Evolutionary conservation across 2,329 filamentous ascomycete species (phyloP), one percentile per base, ranked within the genome.

Genomic region (Colletotrichum plurivorum): DNA sequence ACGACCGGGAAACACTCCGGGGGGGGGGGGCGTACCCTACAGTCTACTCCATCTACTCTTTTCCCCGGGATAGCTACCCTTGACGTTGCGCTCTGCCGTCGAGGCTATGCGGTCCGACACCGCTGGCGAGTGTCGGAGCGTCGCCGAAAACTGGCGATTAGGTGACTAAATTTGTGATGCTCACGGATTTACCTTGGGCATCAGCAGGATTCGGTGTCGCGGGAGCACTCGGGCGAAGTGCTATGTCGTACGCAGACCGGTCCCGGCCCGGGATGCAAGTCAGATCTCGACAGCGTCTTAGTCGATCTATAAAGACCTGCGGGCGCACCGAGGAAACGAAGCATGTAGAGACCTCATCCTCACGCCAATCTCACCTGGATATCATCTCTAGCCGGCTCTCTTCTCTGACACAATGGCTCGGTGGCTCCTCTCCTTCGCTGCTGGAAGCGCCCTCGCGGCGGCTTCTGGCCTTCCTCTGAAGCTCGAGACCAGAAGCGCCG

Each of bases 401-500:
- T 53, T 43, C 45, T 22, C 22, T 52, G n/a, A 48, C 12, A 31
- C 25, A 69, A 72, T 72, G 71, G 54, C 69, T 52, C 60, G 64
- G 41, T 71, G 64, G 61, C n/a, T 71, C 49, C 55, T 72, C 9
- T 67, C 71, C 10, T 51, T 72, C 36, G 39, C 69, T 39, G 68
- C 58, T 13, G 63, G 70, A 49, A 68, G 56, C 56, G 61, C 61
- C 39, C 63, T 70, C 39, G 68, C 62, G 54, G 69, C 71, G 13
- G 55, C 71, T 46, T 64, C 61, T 48, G 60, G 60, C 10, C 70
- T 78, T 36, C 77, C 78, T 2, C 63, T 80, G 31, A 76, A 75
- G 45, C 76, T 83, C 43, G 78, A 81, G 71, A 82, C 80, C 2
- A 74, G 78, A 70, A 27, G 74, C 71, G 55, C 74, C 72, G 60